Conservation (phyloP, 495 filamentous ascomycete species). For the Apodospora peruviana region DNA sequence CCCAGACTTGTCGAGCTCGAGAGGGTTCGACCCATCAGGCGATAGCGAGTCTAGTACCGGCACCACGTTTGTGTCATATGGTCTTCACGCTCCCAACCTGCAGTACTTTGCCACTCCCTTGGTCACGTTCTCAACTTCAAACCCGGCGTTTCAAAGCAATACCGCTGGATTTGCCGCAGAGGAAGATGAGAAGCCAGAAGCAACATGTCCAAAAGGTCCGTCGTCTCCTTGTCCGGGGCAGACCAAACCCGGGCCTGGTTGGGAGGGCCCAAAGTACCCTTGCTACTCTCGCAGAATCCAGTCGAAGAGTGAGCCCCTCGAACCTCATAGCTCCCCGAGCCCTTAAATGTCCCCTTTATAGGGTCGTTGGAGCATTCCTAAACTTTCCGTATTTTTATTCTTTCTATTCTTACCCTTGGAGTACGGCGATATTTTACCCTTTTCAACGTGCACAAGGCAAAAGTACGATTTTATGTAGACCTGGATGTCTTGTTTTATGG, state of each 20-base stretch:
- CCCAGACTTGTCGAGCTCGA: slow-evolving; percentile 4
- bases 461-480: too few species aligned
- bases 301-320: slow-evolving; percentile 28
- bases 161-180: background rate
- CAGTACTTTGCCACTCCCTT: slow-evolving; percentile 17
- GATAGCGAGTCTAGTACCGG: slow-evolving; percentile 4
- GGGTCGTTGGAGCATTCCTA: too few species aligned
- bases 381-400: too few species aligned
- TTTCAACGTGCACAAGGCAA: too few species aligned
- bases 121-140: slow-evolving; percentile 13
- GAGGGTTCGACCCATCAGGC: slow-evolving; percentile 5
- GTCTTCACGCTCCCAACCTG: slow-evolving; percentile 1
- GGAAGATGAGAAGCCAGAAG: slow-evolving; percentile 1
- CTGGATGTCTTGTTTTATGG: too few species aligned
- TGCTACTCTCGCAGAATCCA: slow-evolving; percentile 25
- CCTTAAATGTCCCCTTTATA: too few species aligned
- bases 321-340: background rate
- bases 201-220: background rate
- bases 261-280: slow-evolving; percentile 16
- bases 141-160: slow-evolving; percentile 8
- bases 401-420: too few species aligned
- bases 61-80: background rate
- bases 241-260: background rate
- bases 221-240: background rate
- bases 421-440: too few species aligned